A percentile compares a stretch with the other conserved stretches of the same genome.
phyloP scores from a whole-genome alignment of 2,329 filamentous ascomycete species.

The Fusarium buxicola region DNA sequence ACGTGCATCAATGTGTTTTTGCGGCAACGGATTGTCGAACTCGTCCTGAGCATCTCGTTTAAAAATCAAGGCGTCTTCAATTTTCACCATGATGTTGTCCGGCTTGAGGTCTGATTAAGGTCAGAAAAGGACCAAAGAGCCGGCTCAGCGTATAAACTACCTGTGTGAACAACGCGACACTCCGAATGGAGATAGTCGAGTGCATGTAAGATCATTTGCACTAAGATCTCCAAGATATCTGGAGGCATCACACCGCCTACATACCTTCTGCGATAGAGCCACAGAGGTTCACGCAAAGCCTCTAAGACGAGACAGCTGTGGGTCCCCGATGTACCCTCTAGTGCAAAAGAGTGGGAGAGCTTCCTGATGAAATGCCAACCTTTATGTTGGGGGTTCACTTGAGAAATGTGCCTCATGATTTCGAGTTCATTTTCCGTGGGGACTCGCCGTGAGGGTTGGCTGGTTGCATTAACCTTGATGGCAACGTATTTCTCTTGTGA shows the following conservation, averaged over 20 bases:
- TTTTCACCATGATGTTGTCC: conserved; percentile 37
- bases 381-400: conserved; percentile 18
- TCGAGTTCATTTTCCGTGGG: conserved; percentile 25
- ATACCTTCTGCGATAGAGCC: conserved; percentile 39
- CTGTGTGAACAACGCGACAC: conserved; percentile 39
- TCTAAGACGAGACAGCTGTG: conserved; percentile 40
- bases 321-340: conserved; percentile 7
- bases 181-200: conserved; percentile 43
- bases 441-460: background rate
- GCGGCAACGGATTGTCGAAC: conserved; percentile 36
- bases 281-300: conserved; percentile 42
- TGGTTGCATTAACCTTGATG: conserved; percentile 36
- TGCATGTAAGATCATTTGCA: conserved; percentile 38
- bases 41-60: conserved; percentile 35
- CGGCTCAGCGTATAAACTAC: conserved; percentile 6
- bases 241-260: conserved; percentile 32
- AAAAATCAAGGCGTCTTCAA: conserved; percentile 33
- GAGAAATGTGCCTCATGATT: conserved; percentile 29
- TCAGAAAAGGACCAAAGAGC: too few relatives aligned
- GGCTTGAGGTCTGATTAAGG: conserved; percentile 44
- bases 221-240: conserved; percentile 33
- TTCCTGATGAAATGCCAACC: conserved; percentile 40
- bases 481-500: conserved; percentile 38
- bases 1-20: conserved; percentile 23
- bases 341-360: conserved; percentile 25